These are phyloP conservation scores for Cucurbita ficifolia DNA, from an alignment of 306 rosid genomes.

Conservation along the genomic window DNA sequence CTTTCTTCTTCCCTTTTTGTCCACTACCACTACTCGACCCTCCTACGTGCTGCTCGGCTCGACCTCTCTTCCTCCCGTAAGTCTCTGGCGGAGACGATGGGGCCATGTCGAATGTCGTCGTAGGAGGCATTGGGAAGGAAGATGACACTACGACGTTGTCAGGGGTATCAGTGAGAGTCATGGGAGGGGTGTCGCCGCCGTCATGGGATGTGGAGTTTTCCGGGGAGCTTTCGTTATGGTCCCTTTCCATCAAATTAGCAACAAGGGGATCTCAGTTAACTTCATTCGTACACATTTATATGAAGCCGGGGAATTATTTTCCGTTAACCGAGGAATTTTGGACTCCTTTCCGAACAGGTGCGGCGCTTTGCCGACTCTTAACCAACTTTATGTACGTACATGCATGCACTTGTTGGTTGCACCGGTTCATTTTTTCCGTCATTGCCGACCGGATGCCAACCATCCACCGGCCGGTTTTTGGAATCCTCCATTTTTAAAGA, in stretches of 20 bases:
- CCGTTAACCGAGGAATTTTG: no score
- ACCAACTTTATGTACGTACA: no score
- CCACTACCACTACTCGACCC: not conserved
- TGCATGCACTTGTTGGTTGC: no score
- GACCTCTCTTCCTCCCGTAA: not conserved
- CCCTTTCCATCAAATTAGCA: not conserved
- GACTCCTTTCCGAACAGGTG: no score
- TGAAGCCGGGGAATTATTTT: not conserved
- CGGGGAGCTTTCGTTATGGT: not conserved
- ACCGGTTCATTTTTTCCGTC: no score
- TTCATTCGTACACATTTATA: not conserved
- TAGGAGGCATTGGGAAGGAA: not conserved
- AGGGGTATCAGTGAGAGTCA: not conserved
- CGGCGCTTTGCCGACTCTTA: no score
- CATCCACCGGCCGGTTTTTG: no score
- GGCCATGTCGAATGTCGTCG: not conserved
- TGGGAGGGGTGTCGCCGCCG: not conserved
- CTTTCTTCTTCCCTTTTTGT: constrained; percentile 3
- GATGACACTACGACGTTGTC: not conserved
- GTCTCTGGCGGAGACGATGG: not conserved
- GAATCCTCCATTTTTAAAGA: no score
- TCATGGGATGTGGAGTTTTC: not conserved
- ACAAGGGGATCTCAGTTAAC: not conserved
- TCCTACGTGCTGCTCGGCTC: not conserved
- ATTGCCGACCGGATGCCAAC: no score